Conservation (phyloP, 305 asterid species). For the Rubia tinctorum region DNA sequence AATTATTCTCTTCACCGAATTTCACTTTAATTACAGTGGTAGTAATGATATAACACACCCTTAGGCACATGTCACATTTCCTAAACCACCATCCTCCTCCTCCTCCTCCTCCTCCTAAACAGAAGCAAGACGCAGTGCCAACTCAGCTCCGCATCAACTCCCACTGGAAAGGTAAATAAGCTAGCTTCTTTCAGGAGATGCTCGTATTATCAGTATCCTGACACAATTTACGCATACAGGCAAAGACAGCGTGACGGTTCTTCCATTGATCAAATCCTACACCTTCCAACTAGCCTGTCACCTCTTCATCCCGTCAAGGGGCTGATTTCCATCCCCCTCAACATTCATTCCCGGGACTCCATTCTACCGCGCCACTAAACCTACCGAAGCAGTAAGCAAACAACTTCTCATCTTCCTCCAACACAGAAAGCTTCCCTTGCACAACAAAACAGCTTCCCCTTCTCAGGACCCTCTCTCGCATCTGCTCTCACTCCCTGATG, state of each 20-base stretch:
- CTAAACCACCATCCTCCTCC: too few relatives aligned
- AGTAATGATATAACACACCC: too few relatives aligned
- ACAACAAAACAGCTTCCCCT: slow-evolving; percentile 21
- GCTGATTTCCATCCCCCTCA: slow-evolving; percentile 25
- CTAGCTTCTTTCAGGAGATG: too few relatives aligned
- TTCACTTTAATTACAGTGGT: too few relatives aligned
- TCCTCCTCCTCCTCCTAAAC: too few relatives aligned
- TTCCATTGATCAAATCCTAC: slow-evolving; percentile 22
- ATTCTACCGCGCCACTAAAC: slow-evolving; percentile 24
- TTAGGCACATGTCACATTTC: too few relatives aligned
- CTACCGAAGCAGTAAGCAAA: slow-evolving; percentile 20
- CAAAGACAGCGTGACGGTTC: slow-evolving; percentile 20
- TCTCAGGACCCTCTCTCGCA: slow-evolving; percentile 35
- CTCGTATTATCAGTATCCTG: too few relatives aligned
- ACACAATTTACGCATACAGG: neutral
- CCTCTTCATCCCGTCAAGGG: slow-evolving; percentile 35
- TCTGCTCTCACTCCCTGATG: slow-evolving; percentile 25
- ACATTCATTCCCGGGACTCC: slow-evolving; percentile 34
- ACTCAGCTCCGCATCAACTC: slow-evolving; percentile 51
- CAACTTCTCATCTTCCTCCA: slow-evolving; percentile 16
- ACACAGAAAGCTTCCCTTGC: slow-evolving; percentile 24
- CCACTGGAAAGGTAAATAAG: slow-evolving; percentile 76
- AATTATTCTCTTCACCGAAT: too few relatives aligned
- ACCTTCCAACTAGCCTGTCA: slow-evolving; percentile 33
- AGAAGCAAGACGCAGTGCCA: too few relatives aligned